phyloP scores from a whole-genome alignment of 768 basidiomycete species.

The Polyporus arcularius region DNA sequence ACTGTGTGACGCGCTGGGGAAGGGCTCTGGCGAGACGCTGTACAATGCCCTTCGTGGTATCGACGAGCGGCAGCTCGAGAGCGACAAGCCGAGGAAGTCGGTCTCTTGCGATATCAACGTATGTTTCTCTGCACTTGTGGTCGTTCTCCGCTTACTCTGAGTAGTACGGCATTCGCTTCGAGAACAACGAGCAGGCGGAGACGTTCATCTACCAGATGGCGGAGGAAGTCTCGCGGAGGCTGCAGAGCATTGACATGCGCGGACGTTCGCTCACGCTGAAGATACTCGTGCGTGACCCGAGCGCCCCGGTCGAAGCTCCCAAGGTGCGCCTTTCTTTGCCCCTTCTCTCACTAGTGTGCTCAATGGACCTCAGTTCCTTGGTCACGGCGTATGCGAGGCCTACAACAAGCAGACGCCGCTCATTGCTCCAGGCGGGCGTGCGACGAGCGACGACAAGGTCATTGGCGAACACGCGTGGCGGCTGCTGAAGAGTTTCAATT shows the following conservation, averaged over 20 bases:
- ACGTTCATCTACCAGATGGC: conserved; percentile 77
- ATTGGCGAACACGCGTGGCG: conserved; percentile 81
- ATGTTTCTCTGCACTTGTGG: conserved; percentile 33
- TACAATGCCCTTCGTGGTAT: conserved; percentile 84
- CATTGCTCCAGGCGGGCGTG: conserved; percentile 56
- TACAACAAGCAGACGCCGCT: conserved; percentile 76
- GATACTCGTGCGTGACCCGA: conserved; percentile 83
- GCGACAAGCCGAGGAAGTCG: conserved; percentile 84
- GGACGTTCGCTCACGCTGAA: conserved; percentile 84
- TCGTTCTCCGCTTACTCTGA: neutral
- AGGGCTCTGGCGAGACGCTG: conserved; percentile 78
- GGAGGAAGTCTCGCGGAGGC: conserved; percentile 69
- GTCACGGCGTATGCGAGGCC: conserved; percentile 83
- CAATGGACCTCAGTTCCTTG: conserved; percentile 66
- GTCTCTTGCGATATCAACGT: conserved; percentile 97
- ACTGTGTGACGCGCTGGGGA: conserved; percentile 77
- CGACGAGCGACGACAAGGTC: conserved; percentile 70
- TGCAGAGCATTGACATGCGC: conserved; percentile 66
- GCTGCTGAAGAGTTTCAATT: conserved; percentile 68
- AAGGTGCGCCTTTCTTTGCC: conserved; percentile 57
- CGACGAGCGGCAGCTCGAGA: conserved; percentile 78
- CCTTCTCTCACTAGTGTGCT: neutral
- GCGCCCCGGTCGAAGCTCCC: conserved; percentile 85
- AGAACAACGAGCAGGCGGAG: conserved; percentile 78
- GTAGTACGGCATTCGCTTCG: conserved; percentile 95